Conservation (phyloP, 2,329 filamentous ascomycete genomes). For the Chrysoporthe austroafricana region DNA sequence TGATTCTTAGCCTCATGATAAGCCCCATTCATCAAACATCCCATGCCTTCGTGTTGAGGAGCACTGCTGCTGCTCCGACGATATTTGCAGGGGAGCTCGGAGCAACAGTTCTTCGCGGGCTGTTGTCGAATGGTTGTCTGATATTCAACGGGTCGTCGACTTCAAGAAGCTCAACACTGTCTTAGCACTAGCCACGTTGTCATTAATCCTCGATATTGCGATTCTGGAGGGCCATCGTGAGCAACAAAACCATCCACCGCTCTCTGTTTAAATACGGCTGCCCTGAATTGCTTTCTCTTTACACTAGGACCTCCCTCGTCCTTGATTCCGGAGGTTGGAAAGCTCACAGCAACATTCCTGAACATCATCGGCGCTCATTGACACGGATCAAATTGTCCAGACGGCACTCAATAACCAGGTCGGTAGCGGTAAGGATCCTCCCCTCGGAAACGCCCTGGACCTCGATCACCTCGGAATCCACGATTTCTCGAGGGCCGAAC, state of each 20-base stretch:
- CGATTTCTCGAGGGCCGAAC: slow-evolving; percentile 26
- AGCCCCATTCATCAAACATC: neutral
- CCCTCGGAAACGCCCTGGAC: slow-evolving; percentile 24
- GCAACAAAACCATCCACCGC: neutral
- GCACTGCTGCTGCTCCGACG: neutral
- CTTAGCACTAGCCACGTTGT: neutral
- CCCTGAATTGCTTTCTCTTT: neutral
- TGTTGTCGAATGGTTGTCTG: too few relatives aligned
- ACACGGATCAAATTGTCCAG: neutral
- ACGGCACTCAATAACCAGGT: slow-evolving; percentile 20
- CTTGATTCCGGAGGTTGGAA: neutral
- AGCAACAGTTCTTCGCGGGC: neutral
- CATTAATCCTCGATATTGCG: neutral
- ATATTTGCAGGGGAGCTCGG: neutral
- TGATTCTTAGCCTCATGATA: neutral
- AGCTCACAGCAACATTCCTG: neutral
- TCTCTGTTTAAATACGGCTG: neutral
- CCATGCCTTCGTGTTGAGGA: neutral
- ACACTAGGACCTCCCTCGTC: neutral
- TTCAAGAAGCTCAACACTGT: neutral
- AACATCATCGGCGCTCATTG: neutral
- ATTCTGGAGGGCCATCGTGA: neutral
- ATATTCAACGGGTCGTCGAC: too few relatives aligned
- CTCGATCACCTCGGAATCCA: slow-evolving; percentile 26
- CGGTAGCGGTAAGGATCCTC: slow-evolving; percentile 29